These are phyloP conservation scores for Corylus heterophylla DNA, from an alignment of 306 rosid genomes.

Conservation along the genomic window DNA sequence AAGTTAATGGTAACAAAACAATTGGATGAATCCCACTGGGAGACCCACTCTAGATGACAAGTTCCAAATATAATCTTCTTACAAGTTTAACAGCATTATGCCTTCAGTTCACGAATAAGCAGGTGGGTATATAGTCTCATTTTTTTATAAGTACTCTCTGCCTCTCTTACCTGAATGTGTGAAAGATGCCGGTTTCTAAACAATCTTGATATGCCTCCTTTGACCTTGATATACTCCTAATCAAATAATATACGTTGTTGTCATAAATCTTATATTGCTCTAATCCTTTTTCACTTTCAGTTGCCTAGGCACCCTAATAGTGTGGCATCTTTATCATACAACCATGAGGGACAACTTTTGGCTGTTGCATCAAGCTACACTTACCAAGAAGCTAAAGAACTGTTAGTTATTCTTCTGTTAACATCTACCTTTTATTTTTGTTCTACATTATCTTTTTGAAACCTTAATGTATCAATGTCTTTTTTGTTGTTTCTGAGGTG, in stretches of 20 bases:
- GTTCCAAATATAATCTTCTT: not conserved
- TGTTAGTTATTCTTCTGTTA: constrained; percentile 38
- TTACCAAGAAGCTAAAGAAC: constrained; percentile 74
- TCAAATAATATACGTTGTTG: not conserved
- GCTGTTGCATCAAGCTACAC: constrained; percentile 88
- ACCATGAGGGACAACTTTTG: constrained; percentile 63
- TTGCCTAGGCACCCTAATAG: constrained; percentile 71
- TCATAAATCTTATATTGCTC: not conserved
- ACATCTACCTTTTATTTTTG: constrained; percentile 5
- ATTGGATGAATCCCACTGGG: not conserved
- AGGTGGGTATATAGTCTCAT: not conserved
- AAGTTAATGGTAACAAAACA: not conserved
- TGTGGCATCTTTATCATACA: constrained; percentile 71
- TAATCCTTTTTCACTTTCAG: constrained; percentile 41
- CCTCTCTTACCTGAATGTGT: not conserved
- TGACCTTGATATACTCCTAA: not conserved
- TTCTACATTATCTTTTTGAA: not conserved
- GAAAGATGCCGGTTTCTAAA: not conserved
- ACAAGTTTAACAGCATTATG: not conserved
- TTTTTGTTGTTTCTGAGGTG: not conserved
- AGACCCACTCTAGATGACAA: not conserved
- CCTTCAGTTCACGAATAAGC: not conserved
- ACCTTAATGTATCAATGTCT: not conserved
- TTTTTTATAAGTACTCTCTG: not conserved
- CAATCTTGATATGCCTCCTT: not conserved